Evolutionary conservation across 257 asterid genomes (phyloP).

Genomic region (Vinca minor): DNA sequence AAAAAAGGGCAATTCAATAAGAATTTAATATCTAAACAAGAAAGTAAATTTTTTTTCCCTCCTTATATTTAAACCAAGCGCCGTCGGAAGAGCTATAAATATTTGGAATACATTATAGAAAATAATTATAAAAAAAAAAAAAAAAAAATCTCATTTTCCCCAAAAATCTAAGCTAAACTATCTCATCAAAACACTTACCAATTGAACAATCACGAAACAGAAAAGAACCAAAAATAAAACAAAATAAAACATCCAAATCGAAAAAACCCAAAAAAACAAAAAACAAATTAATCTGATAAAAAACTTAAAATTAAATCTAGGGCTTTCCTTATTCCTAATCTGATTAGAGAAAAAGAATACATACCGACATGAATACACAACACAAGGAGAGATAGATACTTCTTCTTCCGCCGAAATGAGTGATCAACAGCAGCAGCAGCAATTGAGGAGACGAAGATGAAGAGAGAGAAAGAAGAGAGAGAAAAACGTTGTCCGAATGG

Average conservation of each 20-base stretch:
- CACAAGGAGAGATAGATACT: no score
- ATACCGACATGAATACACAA: constrained; percentile 72
- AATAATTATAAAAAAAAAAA: background rate
- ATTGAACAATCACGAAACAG: background rate
- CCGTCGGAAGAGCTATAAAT: no score
- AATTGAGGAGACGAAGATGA: constrained; percentile 9
- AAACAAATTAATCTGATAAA: constrained; percentile 7
- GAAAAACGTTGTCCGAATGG: constrained; percentile 8
- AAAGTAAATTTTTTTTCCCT: background rate
- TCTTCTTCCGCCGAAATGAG: constrained; percentile 20
- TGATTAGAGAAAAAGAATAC: no score
- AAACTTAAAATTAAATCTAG: constrained; percentile 17
- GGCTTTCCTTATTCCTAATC: background rate
- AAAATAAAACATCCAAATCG: background rate
- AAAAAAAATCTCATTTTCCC: no score
- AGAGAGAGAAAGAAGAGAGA: background rate
- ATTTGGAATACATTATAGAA: background rate
- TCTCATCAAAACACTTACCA: background rate
- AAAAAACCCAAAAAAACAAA: no score
- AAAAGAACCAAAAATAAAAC: no score
- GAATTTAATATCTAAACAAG: background rate
- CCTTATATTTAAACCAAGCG: background rate
- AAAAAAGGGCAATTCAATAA: background rate
- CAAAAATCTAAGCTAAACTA: background rate
- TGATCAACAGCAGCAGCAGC: constrained; percentile 23